phyloP scores from a whole-genome alignment of 441 rosid genomes.

The Adansonia madagascariensis region DNA sequence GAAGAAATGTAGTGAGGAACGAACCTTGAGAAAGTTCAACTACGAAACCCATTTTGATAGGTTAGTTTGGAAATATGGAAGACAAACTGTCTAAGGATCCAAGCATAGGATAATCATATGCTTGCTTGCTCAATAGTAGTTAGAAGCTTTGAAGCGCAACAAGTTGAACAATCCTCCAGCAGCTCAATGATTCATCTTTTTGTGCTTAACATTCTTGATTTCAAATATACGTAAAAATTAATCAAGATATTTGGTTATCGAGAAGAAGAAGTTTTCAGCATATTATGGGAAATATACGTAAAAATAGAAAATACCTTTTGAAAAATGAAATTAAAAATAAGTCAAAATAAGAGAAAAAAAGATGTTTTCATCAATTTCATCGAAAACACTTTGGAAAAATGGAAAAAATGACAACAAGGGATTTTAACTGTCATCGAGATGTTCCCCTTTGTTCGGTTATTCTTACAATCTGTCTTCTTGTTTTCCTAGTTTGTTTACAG shows the following conservation, averaged over 20 bases:
- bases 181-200: background rate
- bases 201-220: background rate
- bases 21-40: background rate
- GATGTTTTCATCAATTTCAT: no score
- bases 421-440: no score
- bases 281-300: background rate
- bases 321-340: no score
- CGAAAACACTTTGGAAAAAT: no score
- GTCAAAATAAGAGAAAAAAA: no score
- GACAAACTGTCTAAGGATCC: background rate
- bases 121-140: background rate
- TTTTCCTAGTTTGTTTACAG: constrained; percentile 88
- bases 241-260: background rate
- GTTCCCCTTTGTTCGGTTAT: background rate
- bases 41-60: background rate
- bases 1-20: background rate
- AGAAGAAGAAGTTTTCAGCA: background rate
- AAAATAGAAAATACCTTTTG: no score
- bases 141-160: background rate
- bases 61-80: background rate
- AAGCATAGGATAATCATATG: background rate
- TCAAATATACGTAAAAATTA: background rate
- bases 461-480: constrained; percentile 26
- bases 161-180: background rate
- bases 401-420: no score